Base-by-base conservation (phyloP, 2,329 filamentous ascomycete genomes). In the Sclerotinia nivalis region DNA sequence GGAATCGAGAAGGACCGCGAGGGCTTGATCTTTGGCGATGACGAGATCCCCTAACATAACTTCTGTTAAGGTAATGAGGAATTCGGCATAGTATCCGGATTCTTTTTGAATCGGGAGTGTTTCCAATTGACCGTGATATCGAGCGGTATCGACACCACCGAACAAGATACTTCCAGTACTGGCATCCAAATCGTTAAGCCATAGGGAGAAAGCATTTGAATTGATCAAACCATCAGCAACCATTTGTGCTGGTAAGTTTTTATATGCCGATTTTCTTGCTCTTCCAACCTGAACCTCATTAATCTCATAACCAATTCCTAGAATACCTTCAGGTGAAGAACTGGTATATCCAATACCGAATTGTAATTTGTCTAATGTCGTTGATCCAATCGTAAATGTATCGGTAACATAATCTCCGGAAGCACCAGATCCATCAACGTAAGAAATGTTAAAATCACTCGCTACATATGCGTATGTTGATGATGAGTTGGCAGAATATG, bases 371-470 rank as follows among this genome's bases (percentile, higher is more conserved):
- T 82, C 73, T 45, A 93, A 74, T 1, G 80, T 84, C 43, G 84
- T 79, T 31, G 81, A 82, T 18, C 86, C 88, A 67, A 93, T 82
- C 6, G 80, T 82, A 70, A 97, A 81, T 0, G 85, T 90, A 77
- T 97, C 94, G 6, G 86, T 89, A 2, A 88, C 92, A 78, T 97
- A 97, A 80, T 96, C 91, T 47, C 94, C 93, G 1, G 82, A 79
- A 0, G 93, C 91, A 7, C 89, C 88, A 0, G 91, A 91, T 59
- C 92, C 92, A 80, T 97, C 93, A 54, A 91, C 90, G 74, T 97
- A 97, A 1, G 89, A 89, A 73, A 97, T 97, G 81, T 95, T 94
- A 83, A 97, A 97, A 71, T 88, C 84, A 76, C 87, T 89, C 72
- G 88, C 89, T 68, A 97, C 80, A 77, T 89, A 93, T 47, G 84